phyloP scores from a whole-genome alignment of 1,284 basidiomycete species.

The Schizopora paradoxa region DNA sequence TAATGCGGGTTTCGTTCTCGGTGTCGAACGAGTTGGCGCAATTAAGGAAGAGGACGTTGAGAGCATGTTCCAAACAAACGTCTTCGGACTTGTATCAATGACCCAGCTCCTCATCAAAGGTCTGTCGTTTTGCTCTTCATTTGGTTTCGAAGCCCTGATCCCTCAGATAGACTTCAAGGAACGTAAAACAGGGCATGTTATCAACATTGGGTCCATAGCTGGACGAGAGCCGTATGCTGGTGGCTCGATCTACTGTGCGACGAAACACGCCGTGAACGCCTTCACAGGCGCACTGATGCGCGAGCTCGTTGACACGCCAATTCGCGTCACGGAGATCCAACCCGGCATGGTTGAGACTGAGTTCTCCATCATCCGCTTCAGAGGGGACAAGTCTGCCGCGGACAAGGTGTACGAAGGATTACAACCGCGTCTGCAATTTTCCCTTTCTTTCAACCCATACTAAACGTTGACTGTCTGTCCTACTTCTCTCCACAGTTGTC shows the following conservation, averaged over 20 bases:
- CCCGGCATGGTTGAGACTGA: conserved; percentile 92
- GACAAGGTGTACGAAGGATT: conserved; percentile 88
- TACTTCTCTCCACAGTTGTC: conserved; percentile 26
- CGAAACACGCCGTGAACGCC: conserved; percentile 86
- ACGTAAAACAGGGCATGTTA: conserved; percentile 84
- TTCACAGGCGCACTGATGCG: conserved; percentile 82
- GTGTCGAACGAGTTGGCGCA: conserved; percentile 77
- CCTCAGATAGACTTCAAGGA: conserved; percentile 75
- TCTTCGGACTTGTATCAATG: conserved; percentile 80
- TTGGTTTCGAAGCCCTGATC: conserved; percentile 3
- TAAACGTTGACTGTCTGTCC: conserved; percentile 3
- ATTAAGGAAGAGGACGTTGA: conserved; percentile 74
- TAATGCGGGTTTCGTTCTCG: conserved; percentile 84
- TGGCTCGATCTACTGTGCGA: conserved; percentile 78
- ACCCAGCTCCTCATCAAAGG: conserved; percentile 77
- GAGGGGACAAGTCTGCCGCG: conserved; percentile 76
- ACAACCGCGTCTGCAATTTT: conserved; percentile 56
- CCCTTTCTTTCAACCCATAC: conserved; percentile 1
- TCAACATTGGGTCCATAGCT: conserved; percentile 93
- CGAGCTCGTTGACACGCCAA: conserved; percentile 87
- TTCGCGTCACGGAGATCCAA: conserved; percentile 88
- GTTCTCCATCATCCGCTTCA: conserved; percentile 86
- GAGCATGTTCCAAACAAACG: conserved; percentile 91
- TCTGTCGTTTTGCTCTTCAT: conserved; percentile 24
- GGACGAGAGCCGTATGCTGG: conserved; percentile 90